Percentiles rank a stretch among this genome's conserved stretches.
These are phyloP conservation scores for Eimeria sp. DNA, from an alignment of 169 alveolate species.

Conservation along the genomic window DNA sequence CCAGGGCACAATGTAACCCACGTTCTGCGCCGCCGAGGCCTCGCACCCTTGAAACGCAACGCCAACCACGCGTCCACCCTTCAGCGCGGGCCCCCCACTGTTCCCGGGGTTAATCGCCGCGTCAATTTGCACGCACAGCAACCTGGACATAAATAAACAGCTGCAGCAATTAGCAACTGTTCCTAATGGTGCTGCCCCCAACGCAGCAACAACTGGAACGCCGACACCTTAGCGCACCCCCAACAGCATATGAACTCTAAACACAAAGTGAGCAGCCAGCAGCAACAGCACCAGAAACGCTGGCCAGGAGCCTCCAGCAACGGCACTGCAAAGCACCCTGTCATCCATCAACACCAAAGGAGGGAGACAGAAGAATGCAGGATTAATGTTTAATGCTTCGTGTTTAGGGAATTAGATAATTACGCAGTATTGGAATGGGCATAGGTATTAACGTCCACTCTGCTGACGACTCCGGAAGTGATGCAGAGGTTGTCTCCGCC, in stretches of 20 bases:
- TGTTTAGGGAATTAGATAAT: not conserved
- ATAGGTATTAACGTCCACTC: slow-evolving; percentile 91
- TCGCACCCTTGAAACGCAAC: slow-evolving; percentile 92
- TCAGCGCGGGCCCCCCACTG: slow-evolving; percentile 93
- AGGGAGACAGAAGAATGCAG: not conserved
- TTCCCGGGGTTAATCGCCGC: slow-evolving; percentile 96
- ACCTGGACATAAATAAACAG: slow-evolving; percentile 69
- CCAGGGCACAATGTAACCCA: slow-evolving; percentile 90
- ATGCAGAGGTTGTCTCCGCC: slow-evolving; percentile 95
- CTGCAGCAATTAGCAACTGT: not conserved
- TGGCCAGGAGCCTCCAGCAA: not conserved
- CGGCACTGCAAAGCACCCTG: not conserved
- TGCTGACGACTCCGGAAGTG: slow-evolving; percentile 93
- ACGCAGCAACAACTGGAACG: not conserved
- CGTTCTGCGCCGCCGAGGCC: slow-evolving; percentile 89
- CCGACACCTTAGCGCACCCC: not conserved
- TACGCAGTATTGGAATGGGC: slow-evolving; percentile 85
- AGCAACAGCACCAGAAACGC: slow-evolving; percentile 21
- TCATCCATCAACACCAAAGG: not conserved
- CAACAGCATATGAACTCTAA: not conserved
- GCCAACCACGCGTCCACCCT: slow-evolving; percentile 91
- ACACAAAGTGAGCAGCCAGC: not conserved
- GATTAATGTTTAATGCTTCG: not conserved
- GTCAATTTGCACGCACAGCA: slow-evolving; percentile 93
- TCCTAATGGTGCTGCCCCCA: not conserved